Evolutionary conservation across 371 early-diverging fungal genomes (phyloP).

Genomic region (Mortierella sp.): DNA sequence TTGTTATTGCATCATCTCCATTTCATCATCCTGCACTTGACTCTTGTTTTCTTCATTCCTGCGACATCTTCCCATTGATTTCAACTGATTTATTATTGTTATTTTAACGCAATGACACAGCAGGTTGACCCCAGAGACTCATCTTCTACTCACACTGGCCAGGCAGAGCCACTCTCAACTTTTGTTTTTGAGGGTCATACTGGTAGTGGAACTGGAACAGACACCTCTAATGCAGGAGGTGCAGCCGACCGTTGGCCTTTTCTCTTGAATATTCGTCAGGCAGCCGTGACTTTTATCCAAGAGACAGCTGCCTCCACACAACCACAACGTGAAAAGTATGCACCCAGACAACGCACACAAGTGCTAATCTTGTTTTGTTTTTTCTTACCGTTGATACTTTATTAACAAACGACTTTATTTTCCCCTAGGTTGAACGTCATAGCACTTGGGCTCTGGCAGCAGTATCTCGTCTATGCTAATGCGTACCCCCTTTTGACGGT

Average conservation of each 20-base stretch:
- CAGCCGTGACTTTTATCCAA: slow-evolving; percentile 23
- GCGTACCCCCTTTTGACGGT: slow-evolving; percentile 44
- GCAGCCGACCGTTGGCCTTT: slow-evolving; percentile 26
- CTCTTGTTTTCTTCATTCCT: slow-evolving; percentile 2
- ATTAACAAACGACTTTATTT: background rate
- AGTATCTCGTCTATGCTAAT: slow-evolving; percentile 14
- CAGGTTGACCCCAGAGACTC: slow-evolving; percentile 28
- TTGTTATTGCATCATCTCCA: background rate
- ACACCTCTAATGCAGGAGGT: background rate
- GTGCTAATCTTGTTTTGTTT: background rate
- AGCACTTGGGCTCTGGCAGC: slow-evolving; percentile 14
- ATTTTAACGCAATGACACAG: slow-evolving; percentile 28
- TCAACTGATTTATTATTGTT: background rate
- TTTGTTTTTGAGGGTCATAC: slow-evolving; percentile 14
- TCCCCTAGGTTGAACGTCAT: slow-evolving; percentile 6
- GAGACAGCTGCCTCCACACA: slow-evolving; percentile 20
- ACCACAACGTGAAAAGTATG: slow-evolving; percentile 48
- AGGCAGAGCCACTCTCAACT: slow-evolving; percentile 14
- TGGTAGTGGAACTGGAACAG: slow-evolving; percentile 7
- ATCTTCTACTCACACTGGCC: slow-evolving; percentile 14
- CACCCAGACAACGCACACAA: background rate
- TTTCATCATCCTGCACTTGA: background rate
- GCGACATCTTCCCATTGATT: background rate
- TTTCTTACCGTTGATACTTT: background rate
- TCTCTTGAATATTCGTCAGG: slow-evolving; percentile 32